Percentiles rank a stretch among this genome's conserved stretches.
Evolutionary conservation across 345 rosid species (phyloP).

Genomic region (Boechera retrofracta): DNA sequence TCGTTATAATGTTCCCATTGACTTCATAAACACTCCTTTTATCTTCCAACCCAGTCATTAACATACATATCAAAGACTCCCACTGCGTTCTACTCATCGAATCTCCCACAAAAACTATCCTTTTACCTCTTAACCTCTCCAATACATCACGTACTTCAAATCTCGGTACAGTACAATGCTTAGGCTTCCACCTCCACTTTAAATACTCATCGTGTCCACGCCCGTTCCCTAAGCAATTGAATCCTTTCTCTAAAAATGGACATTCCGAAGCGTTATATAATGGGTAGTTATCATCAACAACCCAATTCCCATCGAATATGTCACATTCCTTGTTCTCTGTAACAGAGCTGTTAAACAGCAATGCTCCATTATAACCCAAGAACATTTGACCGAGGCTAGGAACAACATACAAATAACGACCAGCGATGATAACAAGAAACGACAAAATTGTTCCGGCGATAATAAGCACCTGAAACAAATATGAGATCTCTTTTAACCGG

Average conservation of each 20-base stretch:
- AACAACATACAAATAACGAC: constrained; percentile 67
- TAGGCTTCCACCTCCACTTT: constrained; percentile 87
- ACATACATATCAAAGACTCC: constrained; percentile 91
- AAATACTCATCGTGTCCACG: constrained; percentile 63
- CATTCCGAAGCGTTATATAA: constrained; percentile 75
- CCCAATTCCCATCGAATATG: constrained; percentile 69
- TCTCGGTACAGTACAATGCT: constrained; percentile 64
- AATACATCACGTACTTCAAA: constrained; percentile 54
- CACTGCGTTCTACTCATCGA: constrained; percentile 91
- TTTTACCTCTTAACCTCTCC: constrained; percentile 65
- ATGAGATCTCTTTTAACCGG: constrained; percentile 50
- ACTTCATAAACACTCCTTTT: constrained; percentile 84
- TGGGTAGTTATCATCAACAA: constrained; percentile 62
- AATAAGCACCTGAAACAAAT: constrained; percentile 56
- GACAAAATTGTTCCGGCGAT: constrained; percentile 62
- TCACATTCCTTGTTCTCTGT: constrained; percentile 47
- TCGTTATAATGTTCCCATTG: constrained; percentile 76
- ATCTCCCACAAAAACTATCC: constrained; percentile 90
- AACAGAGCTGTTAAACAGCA: constrained; percentile 46
- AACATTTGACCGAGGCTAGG: constrained; percentile 65
- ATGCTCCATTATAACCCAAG: constrained; percentile 50
- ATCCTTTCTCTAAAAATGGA: constrained; percentile 77
- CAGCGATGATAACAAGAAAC: constrained; percentile 54
- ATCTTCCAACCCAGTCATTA: constrained; percentile 81
- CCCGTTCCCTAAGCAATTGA: constrained; percentile 80